Conservation (phyloP, 768 basidiomycete species). For the Xerocomellus intermedius region DNA sequence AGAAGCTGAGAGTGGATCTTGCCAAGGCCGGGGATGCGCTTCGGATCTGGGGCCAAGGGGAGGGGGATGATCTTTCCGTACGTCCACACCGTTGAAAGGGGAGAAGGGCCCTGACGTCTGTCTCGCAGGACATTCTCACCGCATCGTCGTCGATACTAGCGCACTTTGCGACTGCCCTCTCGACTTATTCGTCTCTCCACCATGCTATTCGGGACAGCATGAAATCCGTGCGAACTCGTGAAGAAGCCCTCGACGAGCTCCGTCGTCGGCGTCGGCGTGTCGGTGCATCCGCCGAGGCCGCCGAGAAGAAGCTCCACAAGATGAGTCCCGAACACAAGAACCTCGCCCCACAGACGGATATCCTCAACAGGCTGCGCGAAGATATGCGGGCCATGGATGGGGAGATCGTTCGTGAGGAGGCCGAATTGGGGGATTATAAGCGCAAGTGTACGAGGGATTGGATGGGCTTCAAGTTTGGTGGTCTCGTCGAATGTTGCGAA, state of each 20-base stretch:
- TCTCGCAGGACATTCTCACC: constrained; percentile 64
- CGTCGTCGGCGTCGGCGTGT: constrained; percentile 67
- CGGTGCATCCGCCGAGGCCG: constrained; percentile 69
- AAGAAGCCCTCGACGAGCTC: constrained; percentile 79
- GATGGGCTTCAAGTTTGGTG: constrained; percentile 87
- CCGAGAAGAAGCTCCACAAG: constrained; percentile 85
- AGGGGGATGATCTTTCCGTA: constrained; percentile 82
- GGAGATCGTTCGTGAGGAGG: constrained; percentile 82
- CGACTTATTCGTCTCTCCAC: constrained; percentile 69
- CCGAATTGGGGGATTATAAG: constrained; percentile 80
- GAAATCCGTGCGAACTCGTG: constrained; percentile 80
- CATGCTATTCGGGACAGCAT: constrained; percentile 60
- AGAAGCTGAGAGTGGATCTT: constrained; percentile 64
- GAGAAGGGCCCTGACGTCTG: background rate
- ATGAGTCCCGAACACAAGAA: constrained; percentile 92
- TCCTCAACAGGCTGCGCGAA: constrained; percentile 64
- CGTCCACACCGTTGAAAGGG: constrained; percentile 22
- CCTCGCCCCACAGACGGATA: constrained; percentile 66
- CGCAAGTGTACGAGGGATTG: constrained; percentile 63
- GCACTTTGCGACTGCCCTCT: constrained; percentile 65
- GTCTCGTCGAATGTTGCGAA: constrained; percentile 78
- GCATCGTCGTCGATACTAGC: constrained; percentile 66
- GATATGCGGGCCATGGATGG: constrained; percentile 78
- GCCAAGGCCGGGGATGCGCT: constrained; percentile 71
- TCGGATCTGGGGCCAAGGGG: constrained; percentile 69